Base-by-base conservation (phyloP, 257 asterid species). In the Capsicum chinense region DNA sequence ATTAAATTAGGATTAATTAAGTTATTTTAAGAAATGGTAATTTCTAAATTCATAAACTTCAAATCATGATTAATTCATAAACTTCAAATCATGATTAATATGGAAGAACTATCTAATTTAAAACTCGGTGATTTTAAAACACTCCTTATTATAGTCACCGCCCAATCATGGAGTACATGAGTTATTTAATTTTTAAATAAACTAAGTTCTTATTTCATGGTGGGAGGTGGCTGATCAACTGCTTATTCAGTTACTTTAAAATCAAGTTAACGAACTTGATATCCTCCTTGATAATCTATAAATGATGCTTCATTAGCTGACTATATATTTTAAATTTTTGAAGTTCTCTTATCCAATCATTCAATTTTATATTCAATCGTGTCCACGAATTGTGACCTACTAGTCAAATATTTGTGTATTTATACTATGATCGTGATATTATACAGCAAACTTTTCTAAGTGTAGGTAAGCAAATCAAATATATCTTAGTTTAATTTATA, bases 161-260 rank as follows among this genome's bases (percentile, higher is more conserved):
- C 8, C 7, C 6, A 67, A 35, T 48, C 74, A 67, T 48, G 60
- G 42, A 74, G 13, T 11, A 12, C 33, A 26, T 26, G 56, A 48
- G 70, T 74, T 19, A 16, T 50, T 21, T 74, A 2, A 3, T 74
- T 12, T 50, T 21, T 0, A 48, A 48, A 33, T 50, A 74, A 74
- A 50, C 0, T 21, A 74, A 12, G 33, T 8, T 57, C 13, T 1
- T 42, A 19, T 64, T 54, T 56, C 8, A 16, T 59, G 42, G 48
- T 47, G 57, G 67, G 6, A 67, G 82, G 78, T 71, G 7, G 26
- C 48, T 52, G 79, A 85, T 85, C 83, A 60, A 81, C 87, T 59
- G 60, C 68, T 59, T 33, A 76, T 52, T 76, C 81, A 52, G 66
- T 85, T 81, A 39, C 83, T 81, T 79, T 50, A 50, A 50, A 39